These are phyloP conservation scores for Elymus sibiricus DNA, from an alignment of 176 grass and related monocot genomes.

Conservation along the genomic window DNA sequence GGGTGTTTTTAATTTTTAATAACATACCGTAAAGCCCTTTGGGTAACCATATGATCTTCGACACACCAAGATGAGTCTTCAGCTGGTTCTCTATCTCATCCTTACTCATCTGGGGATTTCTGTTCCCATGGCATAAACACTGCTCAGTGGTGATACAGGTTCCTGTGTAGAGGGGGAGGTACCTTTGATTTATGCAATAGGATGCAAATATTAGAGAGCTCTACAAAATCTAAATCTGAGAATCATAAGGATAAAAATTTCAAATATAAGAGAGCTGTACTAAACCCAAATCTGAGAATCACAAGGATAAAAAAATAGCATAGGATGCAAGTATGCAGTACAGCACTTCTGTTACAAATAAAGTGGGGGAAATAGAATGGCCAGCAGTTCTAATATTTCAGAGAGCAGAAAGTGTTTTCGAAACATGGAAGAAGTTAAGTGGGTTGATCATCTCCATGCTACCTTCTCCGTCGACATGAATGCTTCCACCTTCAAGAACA, in stretches of 20 bases:
- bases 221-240: too few species aligned
- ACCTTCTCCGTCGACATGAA: slow-evolving; percentile 80
- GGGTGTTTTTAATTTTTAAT: too few species aligned
- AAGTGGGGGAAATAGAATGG: too few species aligned
- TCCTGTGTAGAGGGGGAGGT: slow-evolving; percentile 20
- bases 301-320: too few species aligned
- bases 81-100: slow-evolving; percentile 58
- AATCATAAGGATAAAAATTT: neutral
- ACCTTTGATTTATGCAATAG: too few species aligned
- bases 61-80: slow-evolving; percentile 51
- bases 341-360: too few species aligned
- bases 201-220: too few species aligned
- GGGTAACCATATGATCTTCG: slow-evolving; percentile 68
- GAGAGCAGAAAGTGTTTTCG: too few species aligned
- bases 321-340: too few species aligned
- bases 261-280: neutral
- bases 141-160: slow-evolving; percentile 69
- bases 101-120: slow-evolving; percentile 57
- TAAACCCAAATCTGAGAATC: neutral
- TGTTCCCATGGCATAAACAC: slow-evolving; percentile 55
- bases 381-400: too few species aligned
- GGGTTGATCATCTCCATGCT: neutral
- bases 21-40: slow-evolving; percentile 50
- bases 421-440: neutral
- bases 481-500: slow-evolving; percentile 74